Percentiles rank a stretch among this genome's conserved stretches.
These are phyloP conservation scores for Emericellopsis terricola DNA, from an alignment of 495 filamentous ascomycete genomes.

Conservation along the genomic window DNA sequence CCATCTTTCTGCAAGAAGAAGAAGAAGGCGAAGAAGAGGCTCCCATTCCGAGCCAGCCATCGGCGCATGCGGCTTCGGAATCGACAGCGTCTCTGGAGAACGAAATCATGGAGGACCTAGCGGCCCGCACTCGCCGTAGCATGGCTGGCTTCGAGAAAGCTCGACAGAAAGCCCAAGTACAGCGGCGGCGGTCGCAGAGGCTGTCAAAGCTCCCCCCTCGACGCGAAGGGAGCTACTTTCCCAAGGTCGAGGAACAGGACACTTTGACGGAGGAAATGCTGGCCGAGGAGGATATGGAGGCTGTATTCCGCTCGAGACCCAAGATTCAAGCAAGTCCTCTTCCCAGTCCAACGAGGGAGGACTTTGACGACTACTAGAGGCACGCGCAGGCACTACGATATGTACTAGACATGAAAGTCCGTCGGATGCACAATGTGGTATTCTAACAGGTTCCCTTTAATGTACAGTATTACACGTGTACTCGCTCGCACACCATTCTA, in stretches of 20 bases:
- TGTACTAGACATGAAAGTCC: no score
- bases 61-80: constrained; percentile 5
- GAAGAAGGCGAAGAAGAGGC: constrained; percentile 12
- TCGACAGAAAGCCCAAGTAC: constrained; percentile 32
- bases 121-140: constrained; percentile 63
- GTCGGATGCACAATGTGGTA: no score
- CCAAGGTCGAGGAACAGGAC: constrained; percentile 18
- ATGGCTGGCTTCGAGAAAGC: constrained; percentile 47
- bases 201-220: constrained; percentile 13
- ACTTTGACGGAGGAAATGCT: constrained; percentile 13
- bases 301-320: constrained; percentile 72
- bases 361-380: constrained; percentile 1
- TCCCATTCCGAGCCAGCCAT: constrained; percentile 5
- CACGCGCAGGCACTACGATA: no score
- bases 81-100: constrained; percentile 5
- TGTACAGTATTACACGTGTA: no score
- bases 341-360: constrained; percentile 26
- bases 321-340: constrained; percentile 62
- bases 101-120: constrained; percentile 29
- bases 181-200: constrained; percentile 33
- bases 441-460: no score
- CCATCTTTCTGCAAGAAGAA: constrained; percentile 15
- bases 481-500: no score
- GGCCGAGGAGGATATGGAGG: constrained; percentile 55
- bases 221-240: constrained; percentile 18